Conservation (phyloP, 2,329 filamentous ascomycete species). For the Cladophialophora bantiana region DNA sequence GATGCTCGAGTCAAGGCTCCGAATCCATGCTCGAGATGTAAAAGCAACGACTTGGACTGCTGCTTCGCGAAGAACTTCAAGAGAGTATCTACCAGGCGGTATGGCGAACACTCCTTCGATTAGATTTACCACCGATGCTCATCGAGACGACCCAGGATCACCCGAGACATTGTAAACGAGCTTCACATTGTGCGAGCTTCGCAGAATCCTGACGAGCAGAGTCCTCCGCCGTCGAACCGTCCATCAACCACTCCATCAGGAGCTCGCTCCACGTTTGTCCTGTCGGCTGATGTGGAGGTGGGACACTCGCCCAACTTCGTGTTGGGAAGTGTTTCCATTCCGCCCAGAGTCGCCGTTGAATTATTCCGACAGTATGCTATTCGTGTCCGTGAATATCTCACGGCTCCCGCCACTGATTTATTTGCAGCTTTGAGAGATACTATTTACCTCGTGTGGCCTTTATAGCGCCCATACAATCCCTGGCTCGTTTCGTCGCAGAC, state of each 20-base stretch:
- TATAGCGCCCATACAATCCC: slow-evolving; percentile 1
- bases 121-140: no score
- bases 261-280: no score
- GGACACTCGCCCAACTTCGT: no score
- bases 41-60: slow-evolving; percentile 9
- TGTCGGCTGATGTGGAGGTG: no score
- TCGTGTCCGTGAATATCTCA: no score
- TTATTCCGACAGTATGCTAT: slow-evolving; percentile 14
- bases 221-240: not conserved
- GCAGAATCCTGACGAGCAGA: slow-evolving; percentile 16
- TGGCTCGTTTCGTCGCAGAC: not conserved
- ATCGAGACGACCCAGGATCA: no score
- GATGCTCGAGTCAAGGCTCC: slow-evolving; percentile 20
- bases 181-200: not conserved
- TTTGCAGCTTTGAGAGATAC: slow-evolving; percentile 16
- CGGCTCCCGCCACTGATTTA: no score
- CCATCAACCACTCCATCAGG: no score
- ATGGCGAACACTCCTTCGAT: no score
- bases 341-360: not conserved
- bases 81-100: slow-evolving; percentile 7
- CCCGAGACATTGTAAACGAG: no score
- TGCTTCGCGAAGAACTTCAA: slow-evolving; percentile 14
- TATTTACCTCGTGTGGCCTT: slow-evolving; percentile 6
- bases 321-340: no score
- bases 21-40: slow-evolving; percentile 17